Base-by-base conservation (phyloP, 352 stramenopile species). In the Phytophthora pseudosyringae region DNA sequence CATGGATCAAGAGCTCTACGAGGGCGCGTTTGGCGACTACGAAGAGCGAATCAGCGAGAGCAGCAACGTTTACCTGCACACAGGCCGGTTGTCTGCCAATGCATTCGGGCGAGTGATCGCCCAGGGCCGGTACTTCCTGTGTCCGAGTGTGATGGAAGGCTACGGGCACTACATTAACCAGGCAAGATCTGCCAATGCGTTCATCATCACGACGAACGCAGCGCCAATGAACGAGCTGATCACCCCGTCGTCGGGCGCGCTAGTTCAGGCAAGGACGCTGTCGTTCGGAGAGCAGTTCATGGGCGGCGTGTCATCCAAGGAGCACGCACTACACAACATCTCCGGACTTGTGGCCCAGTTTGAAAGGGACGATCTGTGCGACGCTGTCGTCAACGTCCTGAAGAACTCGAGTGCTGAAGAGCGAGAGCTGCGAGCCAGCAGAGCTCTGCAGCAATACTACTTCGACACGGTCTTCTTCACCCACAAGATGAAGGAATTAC, bases 151-250 rank as follows among this genome's bases (percentile, higher is more conserved):
- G 29, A 59, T 75, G 59, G 78, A 86, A 47, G 76, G 73, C 9
- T 88, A 86, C 50, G 77, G 77, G 7, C 80, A 88, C 59, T 88
- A 86, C 50, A 81, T 88, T 48, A 88, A 86, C 58, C 77, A 88
- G 52, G 80, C 80, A 15, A 58, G 80, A 18, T 78, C 80, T 0
- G 69, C 75, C 1, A 66, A 67, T 21, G 73, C 66, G 3, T 46
- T 85, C 29, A 72, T 88, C 32, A 28, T 84, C 33, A 88, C 80
- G 21, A 85, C 80, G 9, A 64, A 86, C 35, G 70, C 67, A 3
- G 45, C 64, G 2, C 79, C 79, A 3, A 88, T 88, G 79, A 83
- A 85, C 26, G 77, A 88, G 32, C 51, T 88, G 5, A 71, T 63
- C 35, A 78, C 76, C 16, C 49, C 45, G 7, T 59, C 60, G 10